Evolutionary conservation across 139 green algal species (phyloP).

Genomic region (Yamagishiella unicocca): DNA sequence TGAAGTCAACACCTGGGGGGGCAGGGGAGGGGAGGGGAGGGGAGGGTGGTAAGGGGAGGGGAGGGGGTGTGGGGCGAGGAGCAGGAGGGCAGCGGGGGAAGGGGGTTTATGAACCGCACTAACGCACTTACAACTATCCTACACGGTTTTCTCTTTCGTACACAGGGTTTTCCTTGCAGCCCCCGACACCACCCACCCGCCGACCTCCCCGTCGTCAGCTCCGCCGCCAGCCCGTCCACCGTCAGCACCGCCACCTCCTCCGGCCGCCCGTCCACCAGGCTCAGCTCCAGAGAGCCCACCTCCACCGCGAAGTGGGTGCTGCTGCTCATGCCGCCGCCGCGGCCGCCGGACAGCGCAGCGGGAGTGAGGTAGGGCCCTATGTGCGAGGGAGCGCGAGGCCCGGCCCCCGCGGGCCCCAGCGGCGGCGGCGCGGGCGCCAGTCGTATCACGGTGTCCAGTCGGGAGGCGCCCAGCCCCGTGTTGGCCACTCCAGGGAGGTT

Average conservation of each 20-base stretch:
- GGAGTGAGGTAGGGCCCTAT: constrained; percentile 12
- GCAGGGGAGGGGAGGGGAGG: background rate
- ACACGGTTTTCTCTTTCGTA: too few relatives aligned
- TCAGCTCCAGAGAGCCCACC: constrained; percentile 71
- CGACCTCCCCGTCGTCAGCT: constrained; percentile 30
- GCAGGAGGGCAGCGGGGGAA: background rate
- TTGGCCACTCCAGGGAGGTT: constrained; percentile 60
- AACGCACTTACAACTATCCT: too few relatives aligned
- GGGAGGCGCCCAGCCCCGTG: constrained; percentile 65
- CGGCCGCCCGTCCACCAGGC: constrained; percentile 80
- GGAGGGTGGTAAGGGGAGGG: background rate
- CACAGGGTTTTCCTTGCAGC: too few relatives aligned
- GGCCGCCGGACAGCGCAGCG: background rate
- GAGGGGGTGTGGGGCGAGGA: background rate
- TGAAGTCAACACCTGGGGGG: background rate
- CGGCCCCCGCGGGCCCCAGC: background rate
- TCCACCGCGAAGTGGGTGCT: constrained; percentile 6
- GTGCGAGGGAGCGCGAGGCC: background rate
- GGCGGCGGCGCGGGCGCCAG: constrained; percentile 56
- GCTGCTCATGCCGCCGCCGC: background rate
- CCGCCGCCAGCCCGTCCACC: constrained; percentile 60
- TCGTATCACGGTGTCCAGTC: constrained; percentile 65
- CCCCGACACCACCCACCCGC: constrained; percentile 1
- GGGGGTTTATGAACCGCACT: background rate
- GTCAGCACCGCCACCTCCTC: constrained; percentile 83